Evolutionary conservation across 1,284 basidiomycete genomes (phyloP).

Genomic region (Sanghuangporus sanghuang): DNA sequence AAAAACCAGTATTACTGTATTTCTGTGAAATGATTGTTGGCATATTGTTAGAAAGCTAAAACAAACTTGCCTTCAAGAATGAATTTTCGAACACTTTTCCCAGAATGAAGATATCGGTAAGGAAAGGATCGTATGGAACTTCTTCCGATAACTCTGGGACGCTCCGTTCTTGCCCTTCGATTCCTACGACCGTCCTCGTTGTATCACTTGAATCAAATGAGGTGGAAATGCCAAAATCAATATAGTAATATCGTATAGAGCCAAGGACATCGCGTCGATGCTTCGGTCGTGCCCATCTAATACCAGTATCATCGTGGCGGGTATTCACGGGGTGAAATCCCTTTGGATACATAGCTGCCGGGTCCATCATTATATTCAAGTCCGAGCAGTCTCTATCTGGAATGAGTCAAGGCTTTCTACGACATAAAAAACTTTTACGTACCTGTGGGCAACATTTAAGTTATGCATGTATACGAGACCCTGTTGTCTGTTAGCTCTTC

Average conservation of each 20-base stretch:
- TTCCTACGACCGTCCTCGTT: not conserved
- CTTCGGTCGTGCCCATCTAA: not conserved
- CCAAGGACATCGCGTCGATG: not conserved
- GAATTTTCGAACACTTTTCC: not conserved
- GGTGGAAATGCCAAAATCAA: constrained; percentile 26
- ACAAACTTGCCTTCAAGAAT: not conserved
- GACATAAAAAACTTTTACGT: not conserved
- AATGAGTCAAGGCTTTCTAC: too few species aligned
- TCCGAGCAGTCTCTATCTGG: not conserved
- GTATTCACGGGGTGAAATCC: constrained; percentile 20
- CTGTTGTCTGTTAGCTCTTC: not conserved
- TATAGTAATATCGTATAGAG: constrained; percentile 26
- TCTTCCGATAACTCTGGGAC: constrained; percentile 6
- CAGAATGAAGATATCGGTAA: constrained; percentile 5
- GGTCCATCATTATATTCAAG: constrained; percentile 27
- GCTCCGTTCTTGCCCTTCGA: not conserved
- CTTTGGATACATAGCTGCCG: constrained; percentile 22
- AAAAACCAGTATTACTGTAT: constrained; percentile 21
- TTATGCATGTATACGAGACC: constrained; percentile 1
- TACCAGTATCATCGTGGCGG: constrained; percentile 11
- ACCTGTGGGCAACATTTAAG: constrained; percentile 5
- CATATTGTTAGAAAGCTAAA: not conserved
- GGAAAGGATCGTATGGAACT: constrained; percentile 2
- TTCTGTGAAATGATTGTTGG: constrained; percentile 12
- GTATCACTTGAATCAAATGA: constrained; percentile 2